Base-by-base conservation (phyloP, 2,329 filamentous ascomycete genomes). In the Periconia macrospinosa region DNA sequence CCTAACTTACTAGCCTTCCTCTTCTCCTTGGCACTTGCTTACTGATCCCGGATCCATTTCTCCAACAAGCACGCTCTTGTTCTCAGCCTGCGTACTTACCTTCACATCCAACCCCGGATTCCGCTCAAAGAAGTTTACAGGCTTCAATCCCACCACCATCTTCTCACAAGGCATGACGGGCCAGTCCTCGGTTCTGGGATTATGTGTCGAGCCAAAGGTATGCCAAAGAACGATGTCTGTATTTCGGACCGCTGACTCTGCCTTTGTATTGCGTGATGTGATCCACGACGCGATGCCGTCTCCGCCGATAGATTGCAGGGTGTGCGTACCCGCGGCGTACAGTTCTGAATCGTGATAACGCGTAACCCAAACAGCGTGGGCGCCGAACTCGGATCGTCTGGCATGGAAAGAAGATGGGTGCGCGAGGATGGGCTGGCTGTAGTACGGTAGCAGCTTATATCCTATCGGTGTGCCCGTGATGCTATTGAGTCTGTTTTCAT, bases 401-500 rank as follows among this genome's bases (percentile, higher is more conserved):
- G 57, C 53, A 30, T 67, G 62, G 41, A 59, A 67, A 0, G 65
- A 66, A 1, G 48, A 45, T 1, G 58, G 56, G 46, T 66, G 58
- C 1, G 66, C 59, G 9, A 69, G 63, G 2, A 69, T 48, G 53
- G 62, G 55, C 43, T 69, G 68, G 49, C 59, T 65, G 40, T 60
- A 55, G 5, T 49, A 59, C 9, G 79, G 77, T 2, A 75, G 57
- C 30, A 84, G 69, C 61, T 80, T 82, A 68, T 81, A 84, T 0
- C 74, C 80, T 0, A 83, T 73, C 7, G 76, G 75, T 53, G 76
- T 78, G n/a, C 79, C 78, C 9, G 79, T 82, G 20, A 81, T 69
- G 1, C 65, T 63, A 55, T 84, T 84, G 50, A 68, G 74, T 57
- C 75, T 75, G 14, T 58, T 65, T 8, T 73, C 63, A 55, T 82